phyloP scores from a whole-genome alignment of 2,329 filamentous ascomycete genomes.

The Massarina eburnea region DNA sequence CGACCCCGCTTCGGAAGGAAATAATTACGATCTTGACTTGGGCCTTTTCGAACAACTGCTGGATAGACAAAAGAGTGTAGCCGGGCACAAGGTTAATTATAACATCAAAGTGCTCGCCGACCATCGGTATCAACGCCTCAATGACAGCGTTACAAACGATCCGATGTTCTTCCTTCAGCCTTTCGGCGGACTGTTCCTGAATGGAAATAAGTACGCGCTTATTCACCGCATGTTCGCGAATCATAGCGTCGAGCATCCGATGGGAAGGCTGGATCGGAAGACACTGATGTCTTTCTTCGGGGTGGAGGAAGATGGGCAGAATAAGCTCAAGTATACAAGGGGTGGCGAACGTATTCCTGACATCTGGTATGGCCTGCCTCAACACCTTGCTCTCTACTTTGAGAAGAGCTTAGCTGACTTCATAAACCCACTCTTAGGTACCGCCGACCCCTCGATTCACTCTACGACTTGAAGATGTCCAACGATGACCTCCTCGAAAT shows the following conservation, averaged over 20 bases:
- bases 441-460: constrained; percentile 5
- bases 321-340: constrained; percentile 2
- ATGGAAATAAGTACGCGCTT: constrained; percentile 6
- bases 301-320: neutral
- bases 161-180: constrained; percentile 11
- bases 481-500: constrained; percentile 13
- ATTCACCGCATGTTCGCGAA: constrained; percentile 8
- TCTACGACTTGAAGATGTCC: constrained; percentile 13
- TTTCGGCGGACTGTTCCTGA: constrained; percentile 7
- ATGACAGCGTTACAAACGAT: constrained; percentile 9
- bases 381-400: too few relatives aligned
- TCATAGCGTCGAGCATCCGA: constrained; percentile 8
- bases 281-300: constrained; percentile 13
- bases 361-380: constrained; percentile 16
- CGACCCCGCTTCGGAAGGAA: constrained; percentile 1
- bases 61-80: constrained; percentile 3
- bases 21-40: constrained; percentile 4
- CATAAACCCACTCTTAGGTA: too few relatives aligned
- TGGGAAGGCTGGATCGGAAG: constrained; percentile 8
- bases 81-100: constrained; percentile 7
- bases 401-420: too few relatives aligned
- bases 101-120: constrained; percentile 8
- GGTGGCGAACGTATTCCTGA: constrained; percentile 15
- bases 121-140: constrained; percentile 7
- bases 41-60: constrained; percentile 6